Percentiles rank a stretch among this genome's conserved stretches.
These are phyloP conservation scores for Beauveria brongniartii DNA, from an alignment of 2,329 filamentous ascomycete species.

Conservation along the genomic window DNA sequence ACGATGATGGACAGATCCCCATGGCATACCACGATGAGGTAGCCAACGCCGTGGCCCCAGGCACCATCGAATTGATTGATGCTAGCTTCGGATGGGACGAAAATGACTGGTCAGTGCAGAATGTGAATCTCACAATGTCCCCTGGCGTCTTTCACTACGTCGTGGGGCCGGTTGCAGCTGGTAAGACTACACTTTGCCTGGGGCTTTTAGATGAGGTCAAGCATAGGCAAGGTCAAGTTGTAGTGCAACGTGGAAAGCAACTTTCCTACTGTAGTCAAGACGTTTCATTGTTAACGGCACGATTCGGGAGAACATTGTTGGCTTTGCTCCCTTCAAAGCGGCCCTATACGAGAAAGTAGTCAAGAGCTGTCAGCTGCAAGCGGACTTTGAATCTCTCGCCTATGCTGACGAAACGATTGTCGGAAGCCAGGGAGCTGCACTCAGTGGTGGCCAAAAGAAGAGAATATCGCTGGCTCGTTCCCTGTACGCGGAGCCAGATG, in stretches of 20 bases:
- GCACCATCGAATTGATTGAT: neutral
- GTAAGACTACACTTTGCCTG: conserved; percentile 14
- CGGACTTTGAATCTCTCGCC: conserved; percentile 16
- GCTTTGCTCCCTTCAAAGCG: conserved; percentile 16
- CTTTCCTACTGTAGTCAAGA: conserved; percentile 18
- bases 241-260: neutral
- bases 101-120: neutral
- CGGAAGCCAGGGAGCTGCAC: conserved; percentile 25
- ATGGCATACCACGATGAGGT: neutral
- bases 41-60: neutral
- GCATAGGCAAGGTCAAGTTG: neutral
- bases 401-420: conserved; percentile 23
- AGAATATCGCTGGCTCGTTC: conserved; percentile 20
- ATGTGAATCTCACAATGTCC: neutral
- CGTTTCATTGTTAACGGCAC: conserved; percentile 17
- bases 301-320: conserved; percentile 19
- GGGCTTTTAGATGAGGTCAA: conserved; percentile 1
- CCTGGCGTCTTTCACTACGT: neutral
- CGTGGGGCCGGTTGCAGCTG: conserved; percentile 26
- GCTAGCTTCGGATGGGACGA: neutral
- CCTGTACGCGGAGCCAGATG: conserved; percentile 15
- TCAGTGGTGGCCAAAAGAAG: conserved; percentile 28
- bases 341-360: conserved; percentile 17
- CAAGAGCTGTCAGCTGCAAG: conserved; percentile 16
- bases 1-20: neutral